Conservation (phyloP, 495 filamentous ascomycete species). For the Daldinia loculata region DNA sequence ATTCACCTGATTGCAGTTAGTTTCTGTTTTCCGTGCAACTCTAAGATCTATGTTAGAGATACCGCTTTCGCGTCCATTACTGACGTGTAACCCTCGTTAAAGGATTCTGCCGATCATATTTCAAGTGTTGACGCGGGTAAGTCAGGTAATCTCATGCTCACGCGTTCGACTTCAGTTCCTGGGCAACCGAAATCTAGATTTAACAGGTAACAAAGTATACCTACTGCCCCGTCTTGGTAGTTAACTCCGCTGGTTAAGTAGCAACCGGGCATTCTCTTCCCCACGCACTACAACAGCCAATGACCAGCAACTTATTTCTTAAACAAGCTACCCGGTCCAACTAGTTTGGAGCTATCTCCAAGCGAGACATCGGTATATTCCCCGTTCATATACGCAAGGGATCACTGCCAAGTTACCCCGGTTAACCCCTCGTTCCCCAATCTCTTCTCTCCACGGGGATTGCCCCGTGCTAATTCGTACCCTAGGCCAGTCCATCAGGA, state of each 20-base stretch:
- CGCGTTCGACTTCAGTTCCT: background rate
- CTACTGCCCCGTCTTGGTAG: background rate
- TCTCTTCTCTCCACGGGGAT: slow-evolving; percentile 12
- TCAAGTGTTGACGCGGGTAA: background rate
- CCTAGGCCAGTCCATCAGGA: background rate
- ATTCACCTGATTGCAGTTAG: too few species aligned
- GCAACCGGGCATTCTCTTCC: background rate
- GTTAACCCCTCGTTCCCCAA: slow-evolving; percentile 32
- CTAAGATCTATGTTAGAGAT: background rate
- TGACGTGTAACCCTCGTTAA: background rate
- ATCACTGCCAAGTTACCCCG: slow-evolving; percentile 9
- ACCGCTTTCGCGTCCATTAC: background rate
- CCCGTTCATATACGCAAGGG: background rate
- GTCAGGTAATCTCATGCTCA: background rate
- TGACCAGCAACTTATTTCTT: background rate
- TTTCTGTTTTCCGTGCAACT: background rate
- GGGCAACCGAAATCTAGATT: background rate
- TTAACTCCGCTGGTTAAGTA: background rate
- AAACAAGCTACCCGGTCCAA: background rate
- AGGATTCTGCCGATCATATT: background rate
- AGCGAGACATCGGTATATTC: slow-evolving; percentile 10
- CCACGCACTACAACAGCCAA: background rate
- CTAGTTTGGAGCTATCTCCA: slow-evolving; percentile 1
- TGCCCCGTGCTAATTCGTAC: background rate
- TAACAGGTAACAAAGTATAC: background rate